These are phyloP conservation scores for Meyerozyma elateridarum DNA, from an alignment of 1,139 yeast species.

Conservation along the genomic window DNA sequence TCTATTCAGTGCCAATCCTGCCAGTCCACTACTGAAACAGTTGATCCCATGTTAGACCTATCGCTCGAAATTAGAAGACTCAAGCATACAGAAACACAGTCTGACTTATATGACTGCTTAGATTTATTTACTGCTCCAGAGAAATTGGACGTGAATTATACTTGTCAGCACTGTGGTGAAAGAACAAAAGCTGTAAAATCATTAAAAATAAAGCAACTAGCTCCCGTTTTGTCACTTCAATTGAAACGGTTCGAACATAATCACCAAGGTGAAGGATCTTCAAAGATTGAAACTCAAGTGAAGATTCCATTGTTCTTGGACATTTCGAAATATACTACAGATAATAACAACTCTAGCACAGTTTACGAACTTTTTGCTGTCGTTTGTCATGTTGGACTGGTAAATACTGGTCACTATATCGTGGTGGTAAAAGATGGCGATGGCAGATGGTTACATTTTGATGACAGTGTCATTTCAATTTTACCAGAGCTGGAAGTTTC, in stretches of 20 bases:
- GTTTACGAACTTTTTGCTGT: slow-evolving; percentile 80
- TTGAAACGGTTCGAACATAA: slow-evolving; percentile 84
- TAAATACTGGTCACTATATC: slow-evolving; percentile 91
- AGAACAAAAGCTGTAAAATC: slow-evolving; percentile 66
- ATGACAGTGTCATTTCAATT: slow-evolving; percentile 79
- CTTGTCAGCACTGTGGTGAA: slow-evolving; percentile 61
- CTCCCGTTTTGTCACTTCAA: slow-evolving; percentile 79
- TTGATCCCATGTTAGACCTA: slow-evolving; percentile 88
- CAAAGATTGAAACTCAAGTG: slow-evolving; percentile 74
- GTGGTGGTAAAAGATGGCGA: slow-evolving; percentile 67
- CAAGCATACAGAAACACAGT: slow-evolving; percentile 22
- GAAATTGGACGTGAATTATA: slow-evolving; percentile 66
- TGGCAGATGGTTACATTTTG: slow-evolving; percentile 85
- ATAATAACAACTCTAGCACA: slow-evolving; percentile 25
- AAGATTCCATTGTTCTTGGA: slow-evolving; percentile 69
- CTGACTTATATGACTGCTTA: slow-evolving; percentile 58
- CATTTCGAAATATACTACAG: slow-evolving; percentile 55
- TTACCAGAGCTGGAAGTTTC: slow-evolving; percentile 63
- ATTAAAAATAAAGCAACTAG: slow-evolving; percentile 60
- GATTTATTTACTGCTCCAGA: slow-evolving; percentile 75
- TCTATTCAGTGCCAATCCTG: slow-evolving; percentile 74
- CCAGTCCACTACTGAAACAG: slow-evolving; percentile 55
- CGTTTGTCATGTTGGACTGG: slow-evolving; percentile 85
- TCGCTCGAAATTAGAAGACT: slow-evolving; percentile 61
- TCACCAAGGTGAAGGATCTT: slow-evolving; percentile 46